A percentile compares a stretch with the other conserved stretches of the same genome.
Conservation (phyloP, 352 stramenopile genomes). For the Phytophthora sp. region DNA sequence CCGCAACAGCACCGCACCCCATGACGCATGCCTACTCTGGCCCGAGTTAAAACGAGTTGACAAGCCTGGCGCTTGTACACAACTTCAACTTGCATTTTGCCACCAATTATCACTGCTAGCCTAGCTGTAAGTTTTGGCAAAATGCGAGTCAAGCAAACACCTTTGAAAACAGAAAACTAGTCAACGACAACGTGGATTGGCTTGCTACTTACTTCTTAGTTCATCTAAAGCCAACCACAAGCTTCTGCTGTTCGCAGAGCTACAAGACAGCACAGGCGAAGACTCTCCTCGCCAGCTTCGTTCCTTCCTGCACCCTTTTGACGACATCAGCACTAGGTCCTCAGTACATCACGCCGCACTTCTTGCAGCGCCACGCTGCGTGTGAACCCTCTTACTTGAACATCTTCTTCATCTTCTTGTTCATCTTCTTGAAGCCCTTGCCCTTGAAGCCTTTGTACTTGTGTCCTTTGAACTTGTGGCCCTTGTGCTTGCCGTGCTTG, state of each 20-base stretch:
- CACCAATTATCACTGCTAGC: too few species aligned
- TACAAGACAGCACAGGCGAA: not conserved
- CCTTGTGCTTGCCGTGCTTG: slow-evolving; percentile 44
- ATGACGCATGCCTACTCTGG: too few species aligned
- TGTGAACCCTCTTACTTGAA: too few species aligned
- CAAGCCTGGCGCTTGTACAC: too few species aligned
- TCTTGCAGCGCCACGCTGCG: too few species aligned
- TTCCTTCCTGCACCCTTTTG: not conserved
- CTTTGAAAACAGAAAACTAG: too few species aligned
- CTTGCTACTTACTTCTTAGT: not conserved
- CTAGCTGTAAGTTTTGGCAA: too few species aligned
- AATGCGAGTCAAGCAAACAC: too few species aligned
- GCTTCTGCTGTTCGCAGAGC: not conserved
- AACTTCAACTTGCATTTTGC: too few species aligned
- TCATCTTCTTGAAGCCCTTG: slow-evolving; percentile 44
- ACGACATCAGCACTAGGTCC: not conserved
- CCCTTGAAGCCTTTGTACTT: slow-evolving; percentile 42
- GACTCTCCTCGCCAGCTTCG: not conserved
- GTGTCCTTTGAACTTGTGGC: slow-evolving; percentile 37
- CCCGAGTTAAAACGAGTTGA: too few species aligned
- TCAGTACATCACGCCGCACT: too few species aligned
- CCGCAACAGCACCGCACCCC: too few species aligned
- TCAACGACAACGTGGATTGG: not conserved
- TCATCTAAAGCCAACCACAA: not conserved
- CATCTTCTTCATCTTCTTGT: slow-evolving; percentile 58